Conservation (phyloP, 2,329 filamentous ascomycete genomes). For the Chlorencoelia australis region DNA sequence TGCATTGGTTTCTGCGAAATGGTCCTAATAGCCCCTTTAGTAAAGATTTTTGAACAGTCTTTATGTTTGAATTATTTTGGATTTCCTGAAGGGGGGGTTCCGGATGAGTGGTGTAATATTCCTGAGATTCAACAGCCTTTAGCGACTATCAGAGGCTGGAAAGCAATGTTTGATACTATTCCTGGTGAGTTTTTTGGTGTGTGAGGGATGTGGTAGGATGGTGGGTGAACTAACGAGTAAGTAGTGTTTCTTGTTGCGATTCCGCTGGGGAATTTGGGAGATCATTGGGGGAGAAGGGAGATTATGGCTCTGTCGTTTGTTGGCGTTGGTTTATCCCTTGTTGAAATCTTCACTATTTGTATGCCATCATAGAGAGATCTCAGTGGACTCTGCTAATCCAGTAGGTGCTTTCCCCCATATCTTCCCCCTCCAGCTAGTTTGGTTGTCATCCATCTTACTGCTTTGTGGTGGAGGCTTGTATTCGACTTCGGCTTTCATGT, state of each 20-base stretch:
- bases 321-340: slow-evolving; percentile 17
- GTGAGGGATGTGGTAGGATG: neutral
- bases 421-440: slow-evolving; percentile 20
- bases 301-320: slow-evolving; percentile 21
- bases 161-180: slow-evolving; percentile 23
- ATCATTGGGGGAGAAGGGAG: slow-evolving; percentile 19
- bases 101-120: slow-evolving; percentile 20
- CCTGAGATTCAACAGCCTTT: slow-evolving; percentile 20
- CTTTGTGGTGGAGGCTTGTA: slow-evolving; percentile 25
- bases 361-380: slow-evolving; percentile 5
- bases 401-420: slow-evolving; percentile 22
- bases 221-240: neutral
- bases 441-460: slow-evolving; percentile 22
- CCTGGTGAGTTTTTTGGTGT: slow-evolving; percentile 15
- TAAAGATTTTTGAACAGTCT: slow-evolving; percentile 24
- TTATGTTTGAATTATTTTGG: slow-evolving; percentile 20
- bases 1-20: slow-evolving; percentile 24
- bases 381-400: neutral
- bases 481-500: slow-evolving; percentile 24
- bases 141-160: slow-evolving; percentile 25
- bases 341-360: slow-evolving; percentile 24
- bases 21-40: slow-evolving; percentile 22
- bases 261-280: slow-evolving; percentile 23
- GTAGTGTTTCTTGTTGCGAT: slow-evolving; percentile 24
- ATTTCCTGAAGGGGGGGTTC: slow-evolving; percentile 14